These are phyloP conservation scores for Colletotrichum sp. DNA, from an alignment of 2,329 filamentous ascomycete species.

Conservation along the genomic window DNA sequence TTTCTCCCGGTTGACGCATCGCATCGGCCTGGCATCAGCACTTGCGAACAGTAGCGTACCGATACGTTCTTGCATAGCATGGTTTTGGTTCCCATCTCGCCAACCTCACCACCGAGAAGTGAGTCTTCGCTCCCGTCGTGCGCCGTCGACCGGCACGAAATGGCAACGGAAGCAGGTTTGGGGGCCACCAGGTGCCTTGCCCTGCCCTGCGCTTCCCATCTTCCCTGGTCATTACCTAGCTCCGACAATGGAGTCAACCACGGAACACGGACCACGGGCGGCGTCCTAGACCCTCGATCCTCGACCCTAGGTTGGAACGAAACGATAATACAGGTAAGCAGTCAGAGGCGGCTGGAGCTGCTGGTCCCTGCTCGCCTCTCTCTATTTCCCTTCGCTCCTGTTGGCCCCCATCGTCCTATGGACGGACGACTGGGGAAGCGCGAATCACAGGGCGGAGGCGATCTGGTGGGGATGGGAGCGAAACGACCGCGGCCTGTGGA, in stretches of 20 bases:
- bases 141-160: background rate
- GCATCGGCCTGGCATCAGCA: constrained; percentile 18
- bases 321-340: constrained; percentile 10
- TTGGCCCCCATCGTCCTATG: constrained; percentile 11
- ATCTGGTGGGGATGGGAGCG: constrained; percentile 19
- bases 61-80: constrained; percentile 1
- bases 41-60: constrained; percentile 15
- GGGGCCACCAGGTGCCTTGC: background rate
- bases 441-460: constrained; percentile 21
- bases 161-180: background rate
- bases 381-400: background rate
- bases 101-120: background rate
- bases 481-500: constrained; percentile 17
- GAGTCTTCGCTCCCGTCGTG: background rate
- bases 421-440: constrained; percentile 16
- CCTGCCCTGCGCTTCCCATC: background rate
- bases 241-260: constrained; percentile 5
- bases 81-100: background rate
- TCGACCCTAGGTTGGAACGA: constrained; percentile 5
- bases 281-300: constrained; percentile 7
- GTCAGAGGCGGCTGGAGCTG: constrained; percentile 14
- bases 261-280: constrained; percentile 9
- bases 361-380: constrained; percentile 7
- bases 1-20: background rate
- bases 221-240: background rate